These are phyloP conservation scores for Fusarium sp. DNA, from an alignment of 2,329 filamentous ascomycete species.

Conservation along the genomic window DNA sequence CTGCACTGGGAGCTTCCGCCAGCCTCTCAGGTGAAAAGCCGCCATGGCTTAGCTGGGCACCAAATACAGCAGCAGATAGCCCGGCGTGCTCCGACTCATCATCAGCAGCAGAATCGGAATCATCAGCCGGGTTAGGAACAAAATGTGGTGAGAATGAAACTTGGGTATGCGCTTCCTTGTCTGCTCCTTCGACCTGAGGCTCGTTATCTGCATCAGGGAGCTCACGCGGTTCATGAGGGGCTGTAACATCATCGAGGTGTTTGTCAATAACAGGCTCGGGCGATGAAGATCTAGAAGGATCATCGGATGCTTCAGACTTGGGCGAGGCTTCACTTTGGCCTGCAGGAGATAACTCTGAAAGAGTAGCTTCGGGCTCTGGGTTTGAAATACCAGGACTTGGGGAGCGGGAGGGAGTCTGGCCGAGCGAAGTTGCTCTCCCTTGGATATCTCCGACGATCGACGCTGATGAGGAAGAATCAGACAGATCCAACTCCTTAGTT, in stretches of 20 bases:
- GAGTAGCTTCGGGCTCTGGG: background rate
- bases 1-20: too few relatives aligned
- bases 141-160: background rate
- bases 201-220: constrained; percentile 23
- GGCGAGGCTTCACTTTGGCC: background rate
- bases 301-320: background rate
- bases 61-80: background rate
- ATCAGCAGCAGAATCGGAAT: constrained; percentile 6
- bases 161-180: background rate
- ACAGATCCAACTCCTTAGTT: constrained; percentile 1
- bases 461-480: constrained; percentile 13
- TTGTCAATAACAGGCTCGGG: constrained; percentile 5
- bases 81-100: background rate
- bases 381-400: background rate
- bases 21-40: background rate
- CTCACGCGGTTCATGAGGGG: background rate
- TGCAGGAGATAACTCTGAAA: background rate
- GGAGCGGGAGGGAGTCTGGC: background rate
- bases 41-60: background rate
- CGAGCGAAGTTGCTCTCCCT: background rate
- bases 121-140: background rate
- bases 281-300: background rate
- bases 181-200: constrained; percentile 1
- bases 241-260: background rate
- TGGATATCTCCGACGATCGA: background rate